A percentile compares a stretch with the other conserved stretches of the same genome.
Conservation (phyloP, 805 yeast species). For the Debaryomyces hansenii region DNA sequence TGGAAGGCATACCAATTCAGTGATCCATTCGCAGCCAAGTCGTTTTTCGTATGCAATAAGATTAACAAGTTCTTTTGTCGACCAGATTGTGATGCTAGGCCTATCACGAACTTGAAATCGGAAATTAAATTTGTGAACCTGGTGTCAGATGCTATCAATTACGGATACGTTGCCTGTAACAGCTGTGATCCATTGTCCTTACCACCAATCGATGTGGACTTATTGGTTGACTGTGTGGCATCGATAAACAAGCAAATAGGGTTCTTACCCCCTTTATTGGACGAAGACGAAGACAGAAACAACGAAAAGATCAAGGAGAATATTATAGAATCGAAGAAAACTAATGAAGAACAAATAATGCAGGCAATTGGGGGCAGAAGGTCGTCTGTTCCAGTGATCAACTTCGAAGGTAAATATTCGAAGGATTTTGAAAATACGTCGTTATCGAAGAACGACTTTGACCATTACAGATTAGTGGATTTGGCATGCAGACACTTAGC, state of each 20-base stretch:
- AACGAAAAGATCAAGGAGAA: conserved; percentile 36
- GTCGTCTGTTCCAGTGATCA: conserved; percentile 28
- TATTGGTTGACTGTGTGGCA: conserved; percentile 51
- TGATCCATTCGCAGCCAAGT: conserved; percentile 64
- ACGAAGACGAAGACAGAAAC: conserved; percentile 44
- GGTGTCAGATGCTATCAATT: conserved; percentile 39
- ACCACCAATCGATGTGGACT: conserved; percentile 46
- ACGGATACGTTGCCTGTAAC: conserved; percentile 53
- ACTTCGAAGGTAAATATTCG: conserved; percentile 20
- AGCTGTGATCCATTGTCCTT: conserved; percentile 52
- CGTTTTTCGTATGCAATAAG: conserved; percentile 54
- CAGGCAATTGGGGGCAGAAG: conserved; percentile 25
- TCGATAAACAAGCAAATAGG: conserved; percentile 59
- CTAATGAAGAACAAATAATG: conserved; percentile 23
- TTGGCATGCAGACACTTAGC: conserved; percentile 84
- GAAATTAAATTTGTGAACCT: conserved; percentile 48
- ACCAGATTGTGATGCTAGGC: conserved; percentile 63
- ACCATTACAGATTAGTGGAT: conserved; percentile 67
- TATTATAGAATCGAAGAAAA: conserved; percentile 25
- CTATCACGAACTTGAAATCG: conserved; percentile 40
- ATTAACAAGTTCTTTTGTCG: conserved; percentile 52
- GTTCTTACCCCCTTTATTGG: conserved; percentile 51
- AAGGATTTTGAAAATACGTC: conserved; percentile 24
- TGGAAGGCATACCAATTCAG: conserved; percentile 67
- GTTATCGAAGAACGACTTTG: conserved; percentile 60